phyloP scores from a whole-genome alignment of 768 basidiomycete species.

The Tephrocybe rancida region DNA sequence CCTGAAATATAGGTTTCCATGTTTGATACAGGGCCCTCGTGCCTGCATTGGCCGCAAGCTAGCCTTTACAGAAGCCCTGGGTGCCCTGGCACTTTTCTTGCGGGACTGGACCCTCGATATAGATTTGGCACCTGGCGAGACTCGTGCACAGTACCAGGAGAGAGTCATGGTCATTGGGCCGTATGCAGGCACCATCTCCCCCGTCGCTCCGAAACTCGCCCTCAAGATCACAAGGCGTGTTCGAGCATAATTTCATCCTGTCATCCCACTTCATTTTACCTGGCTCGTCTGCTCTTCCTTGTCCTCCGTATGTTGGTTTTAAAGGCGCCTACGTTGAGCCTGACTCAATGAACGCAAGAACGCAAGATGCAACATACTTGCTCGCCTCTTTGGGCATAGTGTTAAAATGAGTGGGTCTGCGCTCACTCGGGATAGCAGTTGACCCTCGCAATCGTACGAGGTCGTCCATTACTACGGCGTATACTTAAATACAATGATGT shows the following conservation, averaged over 20 bases:
- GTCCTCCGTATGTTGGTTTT: too few species aligned
- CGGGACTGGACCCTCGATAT: not conserved
- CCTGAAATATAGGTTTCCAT: slow-evolving; percentile 19
- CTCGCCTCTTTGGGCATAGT: too few species aligned
- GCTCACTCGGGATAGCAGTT: too few species aligned
- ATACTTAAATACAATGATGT: too few species aligned
- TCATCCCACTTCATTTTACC: too few species aligned
- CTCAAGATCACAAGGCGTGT: not conserved
- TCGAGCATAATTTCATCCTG: slow-evolving; percentile 27
- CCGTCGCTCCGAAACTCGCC: not conserved
- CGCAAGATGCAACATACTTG: too few species aligned
- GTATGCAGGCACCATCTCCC: not conserved
- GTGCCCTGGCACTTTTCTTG: not conserved
- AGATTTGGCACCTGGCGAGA: slow-evolving; percentile 3
- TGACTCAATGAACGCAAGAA: too few species aligned
- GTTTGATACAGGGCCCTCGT: slow-evolving; percentile 23
- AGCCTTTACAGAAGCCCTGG: not conserved
- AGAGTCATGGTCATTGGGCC: slow-evolving; percentile 5
- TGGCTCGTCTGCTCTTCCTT: too few species aligned
- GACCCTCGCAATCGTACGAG: too few species aligned
- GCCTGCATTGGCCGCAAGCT: not conserved
- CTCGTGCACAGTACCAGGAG: slow-evolving; percentile 2
- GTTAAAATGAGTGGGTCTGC: too few species aligned
- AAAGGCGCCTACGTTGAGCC: too few species aligned
- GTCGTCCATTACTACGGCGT: too few species aligned